Evolutionary conservation across 106 monocot genomes (phyloP), one percentile per base, ranked within the genome.

Genomic region (Acorus gramineus): DNA sequence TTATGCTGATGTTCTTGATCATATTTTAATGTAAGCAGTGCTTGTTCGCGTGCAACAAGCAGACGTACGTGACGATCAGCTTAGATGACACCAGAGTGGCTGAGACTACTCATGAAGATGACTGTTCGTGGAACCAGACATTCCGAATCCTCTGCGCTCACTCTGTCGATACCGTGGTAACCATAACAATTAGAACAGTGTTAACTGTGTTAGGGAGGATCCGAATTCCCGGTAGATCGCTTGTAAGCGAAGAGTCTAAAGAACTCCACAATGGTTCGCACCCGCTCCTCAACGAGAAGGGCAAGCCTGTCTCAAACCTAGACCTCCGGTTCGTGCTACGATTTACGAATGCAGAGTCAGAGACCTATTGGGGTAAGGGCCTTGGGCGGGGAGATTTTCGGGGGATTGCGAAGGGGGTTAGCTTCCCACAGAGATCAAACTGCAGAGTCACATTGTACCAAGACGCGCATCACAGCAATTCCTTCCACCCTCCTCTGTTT

Each of bases 371-470:
- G 80, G 66, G 71, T 28, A n/a, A 44, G 49, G 68, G 74, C 4
- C 8, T 67, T 11, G 50, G 7, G 50, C 5, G 50, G 8, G 14
- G 51, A 55, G 54, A 13, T 4, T 2, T 64, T 57, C 57, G n/a
- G 44, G 28, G 59, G 57, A 4, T 65, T 12, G 9, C 52, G 2
- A 14, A 55, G 13, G 73, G 63, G 7, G 75, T 66, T 8, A 68
- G 65, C 3, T 86, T 86, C 46, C 75, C 69, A 4, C 59, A 48
- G 69, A 81, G 85, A 14, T 55, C 61, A 42, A 73, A 73, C 42
- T 86, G 85, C 62, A 49, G 67, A 2, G 76, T 86, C 5, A 5
- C 70, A 3, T 42, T 86, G 42, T 86, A 86, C 58, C 81, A 86
- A 53, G 78, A 86, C 57, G 53, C 85, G 0, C 74, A 86, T 56